phyloP scores from a whole-genome alignment of 495 filamentous ascomycete species.

The Aspergillus nanangensis region DNA sequence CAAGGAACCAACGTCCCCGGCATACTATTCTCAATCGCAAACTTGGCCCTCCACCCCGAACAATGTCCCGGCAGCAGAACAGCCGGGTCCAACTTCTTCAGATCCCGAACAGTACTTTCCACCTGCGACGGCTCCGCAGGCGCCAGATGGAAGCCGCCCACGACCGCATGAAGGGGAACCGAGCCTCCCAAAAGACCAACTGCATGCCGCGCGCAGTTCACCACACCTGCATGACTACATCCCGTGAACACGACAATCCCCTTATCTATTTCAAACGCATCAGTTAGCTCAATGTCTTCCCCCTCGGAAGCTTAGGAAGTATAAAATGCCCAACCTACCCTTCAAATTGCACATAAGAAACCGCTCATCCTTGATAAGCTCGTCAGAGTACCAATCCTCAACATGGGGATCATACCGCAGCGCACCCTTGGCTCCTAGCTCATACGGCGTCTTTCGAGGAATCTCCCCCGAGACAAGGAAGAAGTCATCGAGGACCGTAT shows the following conservation, averaged over 20 bases:
- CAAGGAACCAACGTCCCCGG: constrained; percentile 52
- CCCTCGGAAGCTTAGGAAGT: too few species aligned
- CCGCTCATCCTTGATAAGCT: constrained; percentile 53
- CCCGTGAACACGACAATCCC: constrained; percentile 59
- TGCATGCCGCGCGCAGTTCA: constrained; percentile 52
- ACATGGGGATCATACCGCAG: constrained; percentile 42
- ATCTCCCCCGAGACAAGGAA: constrained; percentile 58
- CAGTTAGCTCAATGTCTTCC: too few species aligned
- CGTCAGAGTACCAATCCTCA: constrained; percentile 50
- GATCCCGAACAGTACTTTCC: constrained; percentile 42
- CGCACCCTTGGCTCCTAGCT: constrained; percentile 45
- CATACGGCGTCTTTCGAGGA: constrained; percentile 49
- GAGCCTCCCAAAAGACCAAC: constrained; percentile 29
- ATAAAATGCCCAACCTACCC: constrained; percentile 23
- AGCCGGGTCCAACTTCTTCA: constrained; percentile 49
- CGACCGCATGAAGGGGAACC: constrained; percentile 50
- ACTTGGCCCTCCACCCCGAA: constrained; percentile 58
- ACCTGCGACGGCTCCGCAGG: constrained; percentile 41
- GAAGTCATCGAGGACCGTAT: constrained; percentile 50
- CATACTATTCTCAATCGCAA: constrained; percentile 54
- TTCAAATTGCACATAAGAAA: constrained; percentile 57
- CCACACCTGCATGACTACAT: constrained; percentile 58
- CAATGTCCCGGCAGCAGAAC: constrained; percentile 58
- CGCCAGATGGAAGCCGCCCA: constrained; percentile 59
- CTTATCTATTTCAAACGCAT: too few species aligned